Percentiles rank a stretch among this genome's conserved stretches.
Evolutionary conservation across 2,329 filamentous ascomycete species (phyloP).

Genomic region (Daldinia sp.): DNA sequence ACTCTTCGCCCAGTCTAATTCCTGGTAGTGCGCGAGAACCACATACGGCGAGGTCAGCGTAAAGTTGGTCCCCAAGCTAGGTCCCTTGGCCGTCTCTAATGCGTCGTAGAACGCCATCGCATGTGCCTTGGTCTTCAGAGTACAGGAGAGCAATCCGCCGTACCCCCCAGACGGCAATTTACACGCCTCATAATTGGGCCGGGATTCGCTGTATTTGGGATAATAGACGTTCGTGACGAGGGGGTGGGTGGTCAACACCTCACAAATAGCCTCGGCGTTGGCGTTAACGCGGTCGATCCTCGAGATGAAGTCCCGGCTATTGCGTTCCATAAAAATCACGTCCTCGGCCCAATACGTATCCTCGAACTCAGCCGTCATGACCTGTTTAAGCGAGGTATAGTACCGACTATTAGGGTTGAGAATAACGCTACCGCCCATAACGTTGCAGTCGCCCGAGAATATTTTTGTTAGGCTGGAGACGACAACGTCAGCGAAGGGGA

Average conservation of each 20-base stretch:
- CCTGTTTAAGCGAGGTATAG: conserved; percentile 73
- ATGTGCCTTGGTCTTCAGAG: conserved; percentile 74
- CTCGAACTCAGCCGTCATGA: conserved; percentile 74
- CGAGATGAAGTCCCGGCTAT: conserved; percentile 88
- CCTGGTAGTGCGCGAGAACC: conserved; percentile 87
- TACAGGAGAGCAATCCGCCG: conserved; percentile 86
- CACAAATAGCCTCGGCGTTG: conserved; percentile 85
- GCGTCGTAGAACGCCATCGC: conserved; percentile 86
- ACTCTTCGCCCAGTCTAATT: conserved; percentile 87
- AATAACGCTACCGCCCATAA: conserved; percentile 87
- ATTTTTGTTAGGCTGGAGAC: conserved; percentile 97
- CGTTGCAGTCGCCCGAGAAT: conserved; percentile 96
- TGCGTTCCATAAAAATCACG: conserved; percentile 92
- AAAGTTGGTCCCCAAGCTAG: conserved; percentile 96
- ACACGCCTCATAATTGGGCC: conserved; percentile 79
- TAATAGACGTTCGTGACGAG: conserved; percentile 84
- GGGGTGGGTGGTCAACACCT: conserved; percentile 68
- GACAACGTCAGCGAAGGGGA: conserved; percentile 88
- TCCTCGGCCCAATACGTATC: conserved; percentile 96
- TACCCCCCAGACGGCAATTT: conserved; percentile 80
- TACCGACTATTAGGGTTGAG: conserved; percentile 72
- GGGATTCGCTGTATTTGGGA: conserved; percentile 78
- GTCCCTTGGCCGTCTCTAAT: conserved; percentile 89
- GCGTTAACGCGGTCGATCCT: conserved; percentile 85
- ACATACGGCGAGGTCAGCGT: conserved; percentile 92